phyloP scores from a whole-genome alignment of 768 basidiomycete genomes.

The Tricholoma saponaceum region DNA sequence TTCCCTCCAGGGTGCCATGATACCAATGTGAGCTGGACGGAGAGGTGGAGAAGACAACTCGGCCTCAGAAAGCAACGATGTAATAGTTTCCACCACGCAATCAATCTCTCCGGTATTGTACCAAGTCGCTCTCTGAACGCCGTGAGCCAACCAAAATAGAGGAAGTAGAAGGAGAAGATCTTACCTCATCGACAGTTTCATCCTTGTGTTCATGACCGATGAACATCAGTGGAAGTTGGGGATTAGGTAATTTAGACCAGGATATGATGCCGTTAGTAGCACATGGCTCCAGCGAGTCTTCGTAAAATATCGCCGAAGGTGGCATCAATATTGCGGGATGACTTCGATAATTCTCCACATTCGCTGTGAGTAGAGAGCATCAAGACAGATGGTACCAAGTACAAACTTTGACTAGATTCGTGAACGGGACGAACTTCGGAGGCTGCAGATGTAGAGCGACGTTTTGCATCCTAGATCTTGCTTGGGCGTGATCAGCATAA shows the following conservation, averaged over 20 bases:
- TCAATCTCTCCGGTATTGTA: slow-evolving; percentile 45
- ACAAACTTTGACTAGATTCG: slow-evolving; percentile 41
- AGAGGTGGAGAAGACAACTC: slow-evolving; percentile 35
- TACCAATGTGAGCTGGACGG: slow-evolving; percentile 37
- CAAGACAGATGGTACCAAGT: background rate
- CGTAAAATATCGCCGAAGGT: slow-evolving; percentile 50
- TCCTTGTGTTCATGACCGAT: slow-evolving; percentile 37
- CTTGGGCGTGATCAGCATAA: slow-evolving; percentile 26
- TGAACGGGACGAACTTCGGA: slow-evolving; percentile 28
- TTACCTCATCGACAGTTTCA: slow-evolving; percentile 44
- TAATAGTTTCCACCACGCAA: slow-evolving; percentile 32
- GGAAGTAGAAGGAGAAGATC: background rate
- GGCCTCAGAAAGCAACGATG: slow-evolving; percentile 34
- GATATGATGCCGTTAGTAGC: slow-evolving; percentile 37
- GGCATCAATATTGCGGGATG: slow-evolving; percentile 53
- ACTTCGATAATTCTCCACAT: slow-evolving; percentile 41
- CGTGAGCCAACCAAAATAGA: background rate
- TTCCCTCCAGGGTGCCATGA: slow-evolving; percentile 51
- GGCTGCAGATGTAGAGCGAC: background rate
- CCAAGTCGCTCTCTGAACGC: slow-evolving; percentile 42
- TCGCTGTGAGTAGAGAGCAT: background rate
- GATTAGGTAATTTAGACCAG: slow-evolving; percentile 38
- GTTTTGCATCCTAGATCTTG: slow-evolving; percentile 9
- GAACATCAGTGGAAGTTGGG: slow-evolving; percentile 39
- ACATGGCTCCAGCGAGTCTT: slow-evolving; percentile 42